Percentiles rank a stretch among this genome's conserved stretches.
phyloP scores from a whole-genome alignment of 2,329 filamentous ascomycete genomes.

The Clonostachys rosea region DNA sequence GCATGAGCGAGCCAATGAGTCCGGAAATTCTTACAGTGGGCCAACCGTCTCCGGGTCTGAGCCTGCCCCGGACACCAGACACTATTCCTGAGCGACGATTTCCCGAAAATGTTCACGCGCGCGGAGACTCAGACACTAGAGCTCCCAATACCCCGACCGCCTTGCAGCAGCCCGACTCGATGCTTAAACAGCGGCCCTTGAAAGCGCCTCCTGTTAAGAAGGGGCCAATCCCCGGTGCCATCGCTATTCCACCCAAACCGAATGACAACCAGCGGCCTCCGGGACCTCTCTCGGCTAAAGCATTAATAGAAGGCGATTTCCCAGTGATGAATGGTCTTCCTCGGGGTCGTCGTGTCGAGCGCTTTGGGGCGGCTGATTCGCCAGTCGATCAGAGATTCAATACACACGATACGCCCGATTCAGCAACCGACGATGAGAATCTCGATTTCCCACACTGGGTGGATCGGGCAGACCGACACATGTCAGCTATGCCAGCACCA shows the following conservation, averaged over 20 bases:
- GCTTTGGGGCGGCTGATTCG: conserved; percentile 6
- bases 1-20: conserved; percentile 2
- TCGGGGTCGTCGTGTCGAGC: conserved; percentile 17
- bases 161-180: conserved; percentile 1
- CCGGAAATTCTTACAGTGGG: too few relatives aligned
- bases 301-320: conserved; percentile 22
- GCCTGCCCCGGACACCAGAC: too few relatives aligned
- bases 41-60: too few relatives aligned
- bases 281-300: conserved; percentile 13
- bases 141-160: conserved; percentile 3
- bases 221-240: too few relatives aligned
- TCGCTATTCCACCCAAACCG: too few relatives aligned
- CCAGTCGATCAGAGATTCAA: conserved; percentile 1
- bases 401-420: not conserved
- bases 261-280: not conserved
- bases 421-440: not conserved
- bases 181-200: too few relatives aligned
- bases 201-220: too few relatives aligned
- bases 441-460: conserved; percentile 17
- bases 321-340: conserved; percentile 25
- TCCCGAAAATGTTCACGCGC: not conserved
- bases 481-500: conserved; percentile 26
- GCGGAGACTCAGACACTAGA: conserved; percentile 3
- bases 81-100: too few relatives aligned
- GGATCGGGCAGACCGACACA: conserved; percentile 16